Evolutionary conservation across 2,329 filamentous ascomycete species (phyloP), one percentile per base, ranked within the genome.

Genomic region (Aspergillus tubingensis): DNA sequence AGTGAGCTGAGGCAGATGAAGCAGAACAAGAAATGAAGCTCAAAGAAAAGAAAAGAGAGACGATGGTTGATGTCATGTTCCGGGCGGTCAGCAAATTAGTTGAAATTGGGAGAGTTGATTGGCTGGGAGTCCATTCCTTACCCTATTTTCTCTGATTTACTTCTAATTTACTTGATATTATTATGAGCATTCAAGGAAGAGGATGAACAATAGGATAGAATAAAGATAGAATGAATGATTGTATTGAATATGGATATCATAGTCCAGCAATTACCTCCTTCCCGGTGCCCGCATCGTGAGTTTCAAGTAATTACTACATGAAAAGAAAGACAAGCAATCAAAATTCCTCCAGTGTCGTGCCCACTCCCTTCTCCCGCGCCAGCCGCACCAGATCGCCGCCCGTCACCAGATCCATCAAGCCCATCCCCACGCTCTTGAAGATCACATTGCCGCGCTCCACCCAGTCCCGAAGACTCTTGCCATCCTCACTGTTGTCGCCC

Each of bases 401-500:
- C 5, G 88, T 85, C 2, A 87, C 83, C 38, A 90, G 76, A 75
- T 90, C 88, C 86, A 89, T 90, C 62, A 90, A 70, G 0, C 87
- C 87, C 57, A 90, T 72, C 0, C 88, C 88, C 3, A 90, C 87
- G 65, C 85, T 85, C 80, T 91, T 90, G 70, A 88, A 90, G 36
- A 91, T 84, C 0, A 90, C 83, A 70, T 89, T 87, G 0, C 88
- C 88, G 50, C 78, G 80, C 62, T 83, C 80, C 54, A 89, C 68
- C 86, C 87, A 90, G 38, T 86, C 82, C 43, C 78, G 77, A 64
- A 89, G 64, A 10, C 73, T 75, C 62, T 78, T 74, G 57, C 77
- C 75, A 19, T 77, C 72, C 27, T 76, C 68, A 21, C 72, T 73
- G 64, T 71, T 65, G 65, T 76, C 70, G 4, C 70, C 65, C 51